These are phyloP conservation scores for Dissoconium aciculare DNA, from an alignment of 2,329 filamentous ascomycete genomes.

Conservation along the genomic window DNA sequence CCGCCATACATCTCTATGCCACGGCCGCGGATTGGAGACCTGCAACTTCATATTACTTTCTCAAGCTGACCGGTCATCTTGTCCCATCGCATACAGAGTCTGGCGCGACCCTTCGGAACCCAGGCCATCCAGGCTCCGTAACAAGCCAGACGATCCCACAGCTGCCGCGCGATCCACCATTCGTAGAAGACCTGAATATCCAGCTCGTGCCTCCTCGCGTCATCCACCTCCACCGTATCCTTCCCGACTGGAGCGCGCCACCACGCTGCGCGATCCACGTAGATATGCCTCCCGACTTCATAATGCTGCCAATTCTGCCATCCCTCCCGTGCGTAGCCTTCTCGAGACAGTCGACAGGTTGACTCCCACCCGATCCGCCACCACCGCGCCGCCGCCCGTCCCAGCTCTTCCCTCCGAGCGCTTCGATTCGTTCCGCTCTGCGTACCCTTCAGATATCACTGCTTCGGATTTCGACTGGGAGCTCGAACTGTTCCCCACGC, in stretches of 20 bases:
- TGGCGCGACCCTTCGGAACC: slow-evolving; percentile 38
- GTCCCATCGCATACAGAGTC: slow-evolving; percentile 35
- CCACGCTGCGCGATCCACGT: slow-evolving; percentile 10
- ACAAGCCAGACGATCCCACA: slow-evolving; percentile 6
- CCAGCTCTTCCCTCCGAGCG: slow-evolving; percentile 9
- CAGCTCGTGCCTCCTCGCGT: slow-evolving; percentile 16
- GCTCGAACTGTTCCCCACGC: too few species aligned
- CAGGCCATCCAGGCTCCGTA: slow-evolving; percentile 37
- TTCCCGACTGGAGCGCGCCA: slow-evolving; percentile 15
- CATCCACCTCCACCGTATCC: slow-evolving; percentile 17
- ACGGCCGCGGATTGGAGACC: too few species aligned
- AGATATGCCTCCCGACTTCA: not conserved
- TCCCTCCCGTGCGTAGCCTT: slow-evolving; percentile 19
- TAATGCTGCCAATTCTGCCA: slow-evolving; percentile 6
- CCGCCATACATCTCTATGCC: too few species aligned
- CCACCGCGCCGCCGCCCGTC: slow-evolving; percentile 11
- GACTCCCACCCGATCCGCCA: slow-evolving; percentile 1
- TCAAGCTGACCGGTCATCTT: too few species aligned
- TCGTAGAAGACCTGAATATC: slow-evolving; percentile 30
- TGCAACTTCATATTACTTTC: too few species aligned
- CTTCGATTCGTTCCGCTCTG: too few species aligned
- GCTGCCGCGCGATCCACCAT: slow-evolving; percentile 43
- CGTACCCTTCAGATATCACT: too few species aligned
- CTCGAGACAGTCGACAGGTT: slow-evolving; percentile 17
- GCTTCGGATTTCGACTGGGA: too few species aligned